Percentiles rank a stretch among this genome's conserved stretches.
These are phyloP conservation scores for Huntiella moniliformis DNA, from an alignment of 2,329 filamentous ascomycete species.

Conservation along the genomic window DNA sequence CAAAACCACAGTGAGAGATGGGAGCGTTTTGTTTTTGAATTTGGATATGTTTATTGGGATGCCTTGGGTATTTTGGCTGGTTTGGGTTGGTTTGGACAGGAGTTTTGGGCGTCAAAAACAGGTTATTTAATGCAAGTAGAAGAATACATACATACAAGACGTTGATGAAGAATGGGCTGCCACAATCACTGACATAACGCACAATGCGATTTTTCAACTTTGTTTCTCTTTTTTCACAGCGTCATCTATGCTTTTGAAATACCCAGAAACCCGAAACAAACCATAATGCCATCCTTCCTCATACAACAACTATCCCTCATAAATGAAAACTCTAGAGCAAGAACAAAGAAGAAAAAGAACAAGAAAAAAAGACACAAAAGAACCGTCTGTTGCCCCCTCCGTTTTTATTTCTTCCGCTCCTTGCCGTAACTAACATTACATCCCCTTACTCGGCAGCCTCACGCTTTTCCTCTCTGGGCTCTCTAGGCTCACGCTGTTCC, in stretches of 20 bases:
- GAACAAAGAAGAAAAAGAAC: background rate
- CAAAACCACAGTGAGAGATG: too few species aligned
- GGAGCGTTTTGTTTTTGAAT: background rate
- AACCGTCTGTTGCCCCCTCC: background rate
- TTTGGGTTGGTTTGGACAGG: background rate
- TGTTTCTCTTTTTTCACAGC: too few species aligned
- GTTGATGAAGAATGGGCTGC: too few species aligned
- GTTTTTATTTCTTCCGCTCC: slow-evolving; percentile 7
- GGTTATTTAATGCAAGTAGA: too few species aligned
- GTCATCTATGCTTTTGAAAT: too few species aligned
- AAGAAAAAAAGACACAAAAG: background rate
- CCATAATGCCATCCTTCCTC: too few species aligned
- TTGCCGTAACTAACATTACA: background rate
- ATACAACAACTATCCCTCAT: too few species aligned
- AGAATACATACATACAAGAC: too few species aligned
- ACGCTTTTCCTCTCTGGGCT: slow-evolving; percentile 10
- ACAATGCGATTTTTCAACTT: too few species aligned
- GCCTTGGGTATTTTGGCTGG: background rate
- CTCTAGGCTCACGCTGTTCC: slow-evolving; percentile 16
- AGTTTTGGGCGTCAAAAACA: slow-evolving; percentile 1
- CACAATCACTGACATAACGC: too few species aligned
- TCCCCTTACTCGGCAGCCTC: slow-evolving; percentile 19
- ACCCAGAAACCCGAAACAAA: too few species aligned
- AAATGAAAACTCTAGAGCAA: background rate
- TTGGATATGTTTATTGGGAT: background rate